Conservation (phyloP, 371 early-diverging fungal genomes). For the Cladochytrium tenue region DNA sequence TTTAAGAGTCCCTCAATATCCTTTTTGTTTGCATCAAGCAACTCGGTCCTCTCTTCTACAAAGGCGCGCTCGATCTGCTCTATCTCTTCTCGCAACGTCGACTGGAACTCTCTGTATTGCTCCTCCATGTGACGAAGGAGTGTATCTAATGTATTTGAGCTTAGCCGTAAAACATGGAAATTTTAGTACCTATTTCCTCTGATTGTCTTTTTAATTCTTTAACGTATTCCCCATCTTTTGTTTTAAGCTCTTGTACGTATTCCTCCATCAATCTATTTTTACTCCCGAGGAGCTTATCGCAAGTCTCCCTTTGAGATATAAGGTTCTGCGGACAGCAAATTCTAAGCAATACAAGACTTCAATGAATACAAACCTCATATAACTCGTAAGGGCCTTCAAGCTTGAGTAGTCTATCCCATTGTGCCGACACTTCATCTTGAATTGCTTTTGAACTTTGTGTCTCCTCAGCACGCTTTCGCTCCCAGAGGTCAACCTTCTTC, state of each 20-base stretch:
- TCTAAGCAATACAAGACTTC: not conserved
- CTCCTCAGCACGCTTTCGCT: slow-evolving; percentile 34
- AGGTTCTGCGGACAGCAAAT: slow-evolving; percentile 23
- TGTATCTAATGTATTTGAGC: slow-evolving; percentile 30
- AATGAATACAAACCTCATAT: slow-evolving; percentile 29
- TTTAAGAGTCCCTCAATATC: slow-evolving; percentile 43
- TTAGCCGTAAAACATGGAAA: not conserved
- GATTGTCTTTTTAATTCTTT: slow-evolving; percentile 57
- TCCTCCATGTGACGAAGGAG: slow-evolving; percentile 51
- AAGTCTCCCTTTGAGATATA: slow-evolving; percentile 38
- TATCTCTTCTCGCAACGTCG: slow-evolving; percentile 44
- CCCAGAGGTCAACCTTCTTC: slow-evolving; percentile 36
- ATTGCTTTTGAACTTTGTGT: slow-evolving; percentile 7
- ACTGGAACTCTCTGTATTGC: slow-evolving; percentile 44
- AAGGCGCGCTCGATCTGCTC: slow-evolving; percentile 53
- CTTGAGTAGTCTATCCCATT: slow-evolving; percentile 29
- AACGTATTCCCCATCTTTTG: slow-evolving; percentile 57
- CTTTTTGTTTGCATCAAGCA: slow-evolving; percentile 39
- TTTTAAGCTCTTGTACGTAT: slow-evolving; percentile 49
- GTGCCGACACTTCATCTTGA: slow-evolving; percentile 6
- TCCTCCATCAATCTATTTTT: slow-evolving; percentile 48
- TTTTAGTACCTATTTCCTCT: slow-evolving; percentile 47
- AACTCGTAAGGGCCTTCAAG: slow-evolving; percentile 41
- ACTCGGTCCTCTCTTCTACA: slow-evolving; percentile 50
- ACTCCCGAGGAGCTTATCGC: slow-evolving; percentile 37